Percentiles rank a stretch among this genome's conserved stretches.
Conservation (phyloP, 106 monocot genomes). For the Dendrobium chrysotoxum region DNA sequence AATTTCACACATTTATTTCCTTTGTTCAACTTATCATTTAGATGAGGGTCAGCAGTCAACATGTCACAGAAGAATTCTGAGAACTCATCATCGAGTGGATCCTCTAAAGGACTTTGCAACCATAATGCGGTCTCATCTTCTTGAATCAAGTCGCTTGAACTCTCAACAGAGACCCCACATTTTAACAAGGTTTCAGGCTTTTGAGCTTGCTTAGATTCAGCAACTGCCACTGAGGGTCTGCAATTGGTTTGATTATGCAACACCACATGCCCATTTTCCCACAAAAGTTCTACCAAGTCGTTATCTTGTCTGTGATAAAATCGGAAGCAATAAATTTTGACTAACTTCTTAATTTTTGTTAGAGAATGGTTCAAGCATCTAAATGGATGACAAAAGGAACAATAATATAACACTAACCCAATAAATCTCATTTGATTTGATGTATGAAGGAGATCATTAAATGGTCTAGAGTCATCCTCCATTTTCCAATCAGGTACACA, state of each 20-base stretch:
- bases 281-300: conserved; percentile 58
- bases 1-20: background rate
- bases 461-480: conserved; percentile 25
- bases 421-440: conserved; percentile 18
- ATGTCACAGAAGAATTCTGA: conserved; percentile 55
- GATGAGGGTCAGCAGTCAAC: conserved; percentile 16
- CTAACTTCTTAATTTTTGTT: background rate
- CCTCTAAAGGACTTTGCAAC: conserved; percentile 54
- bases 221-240: conserved; percentile 1
- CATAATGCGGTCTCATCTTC: conserved; percentile 47
- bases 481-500: conserved; percentile 30
- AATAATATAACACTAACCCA: conserved; percentile 8
- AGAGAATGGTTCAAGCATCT: background rate
- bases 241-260: conserved; percentile 59
- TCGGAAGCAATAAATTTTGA: background rate
- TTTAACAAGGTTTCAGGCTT: conserved; percentile 11
- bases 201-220: conserved; percentile 14
- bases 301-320: conserved; percentile 17
- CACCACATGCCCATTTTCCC: conserved; percentile 61
- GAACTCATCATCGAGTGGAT: conserved; percentile 58
- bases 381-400: background rate
- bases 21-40: background rate
- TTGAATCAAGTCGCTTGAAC: conserved; percentile 10
- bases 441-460: conserved; percentile 6
- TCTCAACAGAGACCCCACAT: conserved; percentile 4